These are phyloP conservation scores for Phalaenopsis aphrodite DNA, from an alignment of 106 monocot species.

Conservation along the genomic window DNA sequence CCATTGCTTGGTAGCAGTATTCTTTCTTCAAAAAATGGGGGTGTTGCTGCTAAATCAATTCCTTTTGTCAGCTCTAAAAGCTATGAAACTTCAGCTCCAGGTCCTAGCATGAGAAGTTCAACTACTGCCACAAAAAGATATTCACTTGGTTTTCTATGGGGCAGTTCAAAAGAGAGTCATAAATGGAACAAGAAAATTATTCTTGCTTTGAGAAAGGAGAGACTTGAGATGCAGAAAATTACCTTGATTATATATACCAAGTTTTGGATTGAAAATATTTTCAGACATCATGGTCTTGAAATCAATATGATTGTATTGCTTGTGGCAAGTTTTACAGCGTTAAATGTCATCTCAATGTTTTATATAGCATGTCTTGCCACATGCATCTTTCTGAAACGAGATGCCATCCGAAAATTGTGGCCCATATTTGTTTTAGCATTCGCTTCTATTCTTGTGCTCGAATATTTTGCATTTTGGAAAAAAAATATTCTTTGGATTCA, in stretches of 20 bases:
- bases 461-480: slow-evolving; percentile 89
- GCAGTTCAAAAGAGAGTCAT: slow-evolving; percentile 72
- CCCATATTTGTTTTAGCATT: slow-evolving; percentile 70
- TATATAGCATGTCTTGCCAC: slow-evolving; percentile 64
- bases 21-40: slow-evolving; percentile 15
- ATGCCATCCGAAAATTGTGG: slow-evolving; percentile 67
- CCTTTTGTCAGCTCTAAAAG: slow-evolving; percentile 24
- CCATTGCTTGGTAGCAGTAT: slow-evolving; percentile 17
- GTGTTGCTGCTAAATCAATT: slow-evolving; percentile 15
- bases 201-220: slow-evolving; percentile 63
- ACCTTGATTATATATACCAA: slow-evolving; percentile 64
- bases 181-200: slow-evolving; percentile 89
- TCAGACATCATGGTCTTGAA: slow-evolving; percentile 80
- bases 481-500: slow-evolving; percentile 58
- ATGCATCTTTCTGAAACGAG: slow-evolving; percentile 75
- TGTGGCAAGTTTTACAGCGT: slow-evolving; percentile 71
- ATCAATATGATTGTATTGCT: slow-evolving; percentile 90
- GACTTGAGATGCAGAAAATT: slow-evolving; percentile 75
- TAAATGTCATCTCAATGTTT: slow-evolving; percentile 82
- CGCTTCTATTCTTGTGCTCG: slow-evolving; percentile 70
- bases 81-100: slow-evolving; percentile 18
- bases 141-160: slow-evolving; percentile 53
- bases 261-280: slow-evolving; percentile 86
- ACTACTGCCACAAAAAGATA: slow-evolving; percentile 25
- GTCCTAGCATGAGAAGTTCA: slow-evolving; percentile 20